Evolutionary conservation across 306 rosid genomes (phyloP).

Genomic region (Spatholobus suberectus): DNA sequence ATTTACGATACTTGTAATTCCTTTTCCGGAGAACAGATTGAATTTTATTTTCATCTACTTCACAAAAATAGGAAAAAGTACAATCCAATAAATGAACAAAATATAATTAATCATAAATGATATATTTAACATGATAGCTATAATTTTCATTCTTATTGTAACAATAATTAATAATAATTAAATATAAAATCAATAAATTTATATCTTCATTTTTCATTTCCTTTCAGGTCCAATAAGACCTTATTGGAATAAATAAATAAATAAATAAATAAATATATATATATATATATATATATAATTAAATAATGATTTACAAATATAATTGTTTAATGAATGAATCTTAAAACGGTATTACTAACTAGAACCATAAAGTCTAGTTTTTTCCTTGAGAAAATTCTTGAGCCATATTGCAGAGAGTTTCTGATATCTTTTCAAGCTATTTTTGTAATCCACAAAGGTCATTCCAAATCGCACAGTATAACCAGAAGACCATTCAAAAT

Average conservation of each 20-base stretch:
- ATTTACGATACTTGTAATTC: no score
- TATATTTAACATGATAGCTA: background rate
- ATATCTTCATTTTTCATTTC: background rate
- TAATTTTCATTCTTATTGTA: background rate
- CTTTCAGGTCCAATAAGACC: background rate
- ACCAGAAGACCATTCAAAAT: slow-evolving; percentile 65
- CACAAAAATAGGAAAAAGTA: no score
- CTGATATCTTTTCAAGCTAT: slow-evolving; percentile 50
- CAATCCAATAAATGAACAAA: background rate
- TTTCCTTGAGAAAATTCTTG: slow-evolving; percentile 48
- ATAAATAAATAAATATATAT: no score
- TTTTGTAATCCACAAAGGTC: slow-evolving; percentile 54
- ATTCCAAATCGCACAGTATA: slow-evolving; percentile 58
- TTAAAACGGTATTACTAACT: background rate
- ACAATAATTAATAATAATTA: background rate
- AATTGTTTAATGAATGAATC: background rate
- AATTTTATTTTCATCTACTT: no score
- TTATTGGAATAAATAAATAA: background rate
- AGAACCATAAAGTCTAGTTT: background rate
- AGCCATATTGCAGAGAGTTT: slow-evolving; percentile 64
- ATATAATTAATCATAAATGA: no score
- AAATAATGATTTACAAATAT: background rate
- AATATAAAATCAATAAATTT: background rate
- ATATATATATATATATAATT: no score
- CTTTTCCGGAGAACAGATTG: no score